Evolutionary conservation across 2,329 filamentous ascomycete species (phyloP).

Genomic region (Pseudogymnoascus sp.): DNA sequence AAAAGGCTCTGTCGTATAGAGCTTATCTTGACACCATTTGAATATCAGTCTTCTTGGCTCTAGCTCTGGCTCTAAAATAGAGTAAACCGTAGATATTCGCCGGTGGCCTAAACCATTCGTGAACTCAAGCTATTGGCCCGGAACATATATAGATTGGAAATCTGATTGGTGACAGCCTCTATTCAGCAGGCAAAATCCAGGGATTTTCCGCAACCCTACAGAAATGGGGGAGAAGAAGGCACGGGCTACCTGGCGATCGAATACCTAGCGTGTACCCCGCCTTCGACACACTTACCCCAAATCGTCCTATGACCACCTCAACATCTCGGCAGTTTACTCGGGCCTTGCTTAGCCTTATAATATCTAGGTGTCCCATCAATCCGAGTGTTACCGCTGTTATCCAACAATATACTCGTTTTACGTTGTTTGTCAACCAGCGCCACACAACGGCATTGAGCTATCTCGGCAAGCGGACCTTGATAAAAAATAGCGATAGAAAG

Average conservation of each 20-base stretch:
- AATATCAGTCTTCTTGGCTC: neutral
- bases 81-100: neutral
- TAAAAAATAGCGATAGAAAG: neutral
- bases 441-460: neutral
- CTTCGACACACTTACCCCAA: neutral
- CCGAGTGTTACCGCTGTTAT: neutral
- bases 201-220: neutral
- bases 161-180: neutral
- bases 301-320: neutral
- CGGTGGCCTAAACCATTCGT: neutral
- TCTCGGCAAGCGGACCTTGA: neutral
- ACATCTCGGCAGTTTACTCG: neutral
- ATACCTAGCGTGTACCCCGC: neutral
- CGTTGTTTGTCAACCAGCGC: neutral
- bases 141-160: neutral
- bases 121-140: neutral
- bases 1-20: neutral
- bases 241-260: neutral
- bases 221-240: neutral
- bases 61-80: neutral
- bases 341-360: neutral
- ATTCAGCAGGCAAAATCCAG: neutral
- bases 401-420: neutral
- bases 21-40: neutral
- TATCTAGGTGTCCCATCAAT: neutral